These are phyloP conservation scores for Plasmodium blacklocki DNA, from an alignment of 169 alveolate species.

Conservation along the genomic window DNA sequence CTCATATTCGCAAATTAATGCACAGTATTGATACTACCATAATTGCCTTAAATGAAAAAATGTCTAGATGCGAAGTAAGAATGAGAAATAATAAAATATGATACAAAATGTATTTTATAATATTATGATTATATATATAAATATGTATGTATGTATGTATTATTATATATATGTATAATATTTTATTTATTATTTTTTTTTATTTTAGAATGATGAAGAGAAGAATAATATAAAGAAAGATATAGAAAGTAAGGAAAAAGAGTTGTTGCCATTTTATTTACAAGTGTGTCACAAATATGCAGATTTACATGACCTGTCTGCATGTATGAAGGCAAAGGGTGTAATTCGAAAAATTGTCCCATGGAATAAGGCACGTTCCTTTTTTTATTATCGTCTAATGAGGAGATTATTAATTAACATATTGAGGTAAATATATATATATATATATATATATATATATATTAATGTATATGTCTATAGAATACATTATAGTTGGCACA, in stretches of 20 bases:
- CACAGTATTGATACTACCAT: slow-evolving; percentile 79
- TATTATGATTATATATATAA: not conserved
- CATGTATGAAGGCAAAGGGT: slow-evolving; percentile 89
- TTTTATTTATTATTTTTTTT: not conserved
- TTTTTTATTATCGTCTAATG: slow-evolving; percentile 83
- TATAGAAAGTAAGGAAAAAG: slow-evolving; percentile 79
- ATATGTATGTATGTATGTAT: not conserved
- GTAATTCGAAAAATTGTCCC: slow-evolving; percentile 84
- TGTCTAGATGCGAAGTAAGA: slow-evolving; percentile 44
- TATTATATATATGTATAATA: not conserved
- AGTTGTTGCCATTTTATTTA: slow-evolving; percentile 79
- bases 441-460: no score
- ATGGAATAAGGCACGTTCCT: slow-evolving; percentile 86
- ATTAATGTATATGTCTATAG: no score
- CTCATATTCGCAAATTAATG: slow-evolving; percentile 82
- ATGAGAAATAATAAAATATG: not conserved
- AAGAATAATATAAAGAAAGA: slow-evolving; percentile 69
- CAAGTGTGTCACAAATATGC: slow-evolving; percentile 88
- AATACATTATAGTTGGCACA: not conserved
- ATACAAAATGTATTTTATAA: not conserved
- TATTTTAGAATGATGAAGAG: slow-evolving; percentile 59
- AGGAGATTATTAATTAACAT: slow-evolving; percentile 80
- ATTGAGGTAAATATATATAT: slow-evolving; percentile 57
- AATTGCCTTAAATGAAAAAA: slow-evolving; percentile 57
- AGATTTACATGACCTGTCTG: slow-evolving; percentile 89